Base-by-base conservation (phyloP, 306 rosid species). In the Gynostemma pentaphyllum region DNA sequence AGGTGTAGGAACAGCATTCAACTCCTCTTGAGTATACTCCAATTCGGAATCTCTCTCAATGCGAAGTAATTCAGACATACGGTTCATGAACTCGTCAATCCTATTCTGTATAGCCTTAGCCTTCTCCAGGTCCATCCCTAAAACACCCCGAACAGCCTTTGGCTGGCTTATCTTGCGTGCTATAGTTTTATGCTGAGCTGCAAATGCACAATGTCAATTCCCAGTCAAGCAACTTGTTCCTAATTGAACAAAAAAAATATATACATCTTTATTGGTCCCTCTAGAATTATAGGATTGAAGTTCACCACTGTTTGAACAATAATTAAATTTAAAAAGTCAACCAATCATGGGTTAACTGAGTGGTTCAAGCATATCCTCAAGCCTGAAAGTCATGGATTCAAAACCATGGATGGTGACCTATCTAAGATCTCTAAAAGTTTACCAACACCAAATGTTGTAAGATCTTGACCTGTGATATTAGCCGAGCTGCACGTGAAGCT, bases 11-110 rank as follows among this genome's bases (percentile, higher is more conserved):
- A 87, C 92, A 3, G 95, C 95, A 77, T 87, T 85, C 64, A 87
- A 61, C 70, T 87, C 95, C 75, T 87, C 95, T 70, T 87, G 95
- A 5, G 95, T 87, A 68, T 67, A 87, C 81, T 87, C 95, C 83
- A 87, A 78, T 54, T 87, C 95, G 10, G 86, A 73, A 81, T 87
- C 95, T 74, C 95, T 84, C 74, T 87, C 95, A 21, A 84, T 73
- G 21, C 74, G 72, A 46, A 87, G 95, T 8, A 87, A 68, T 45
- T 82, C 89, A 0, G 95, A 87, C 92, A 87, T 87, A 23, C 62
- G 72, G 49, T 55, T 41, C 34, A 83, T 64, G 79, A 87, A 84
- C 27, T 82, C 80, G 1, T 84, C 89, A 36, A 84, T 82, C 77
- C 81, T 74, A 26, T 48, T 62, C 75, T 87, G 95, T 44, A 87